Base-by-base conservation (phyloP, 768 basidiomycete genomes). In the Lactifluus pinguis region DNA sequence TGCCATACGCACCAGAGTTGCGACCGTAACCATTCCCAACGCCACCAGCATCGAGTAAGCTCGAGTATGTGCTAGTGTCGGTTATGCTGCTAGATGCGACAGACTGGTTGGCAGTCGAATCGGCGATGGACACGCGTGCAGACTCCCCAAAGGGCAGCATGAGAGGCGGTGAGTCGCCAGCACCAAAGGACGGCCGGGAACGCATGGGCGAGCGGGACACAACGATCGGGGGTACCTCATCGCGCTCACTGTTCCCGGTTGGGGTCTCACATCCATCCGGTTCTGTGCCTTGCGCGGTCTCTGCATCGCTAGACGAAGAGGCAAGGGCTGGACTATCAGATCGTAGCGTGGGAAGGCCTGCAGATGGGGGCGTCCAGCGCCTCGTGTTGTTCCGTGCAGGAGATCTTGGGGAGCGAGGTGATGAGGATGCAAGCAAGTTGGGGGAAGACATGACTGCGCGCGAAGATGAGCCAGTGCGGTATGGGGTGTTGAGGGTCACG, bases 371-470 rank as follows among this genome's bases (percentile, higher is more conserved):
- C 19, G 55, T 39, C 55, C 60, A 30, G 32, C 39, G 55, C 54
- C 50, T 63, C 53, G 51, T 53, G 32, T 72, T 71, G 60, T 72
- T 48, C 44, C 50, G 50, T n/a, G 50, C 45, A 17, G 55, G 55
- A 25, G 50, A 57, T 4, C 2, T 15, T 15, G 54, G 32, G 36
- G 53, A 19, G n/a, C 29, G 49, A 34, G 57, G 36, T 47, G 53
- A 50, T 15, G 50, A 55, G 21, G 62, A 53, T 1, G 69, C 75
- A 36, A 77, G 77, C 17, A 87, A 72, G 70, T 88, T 83, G 13
- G 86, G 85, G 1, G 86, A 83, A 3, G 86, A 87, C 17, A 82
- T 78, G 29, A 80, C 77, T 0, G 79, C 80, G 48, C 77, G 74
- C 19, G 79, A 76, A 10, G 73, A 60, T 32, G 66, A 57, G 55